Conservation (phyloP, 257 asterid species). For the Solanum commersonii region DNA sequence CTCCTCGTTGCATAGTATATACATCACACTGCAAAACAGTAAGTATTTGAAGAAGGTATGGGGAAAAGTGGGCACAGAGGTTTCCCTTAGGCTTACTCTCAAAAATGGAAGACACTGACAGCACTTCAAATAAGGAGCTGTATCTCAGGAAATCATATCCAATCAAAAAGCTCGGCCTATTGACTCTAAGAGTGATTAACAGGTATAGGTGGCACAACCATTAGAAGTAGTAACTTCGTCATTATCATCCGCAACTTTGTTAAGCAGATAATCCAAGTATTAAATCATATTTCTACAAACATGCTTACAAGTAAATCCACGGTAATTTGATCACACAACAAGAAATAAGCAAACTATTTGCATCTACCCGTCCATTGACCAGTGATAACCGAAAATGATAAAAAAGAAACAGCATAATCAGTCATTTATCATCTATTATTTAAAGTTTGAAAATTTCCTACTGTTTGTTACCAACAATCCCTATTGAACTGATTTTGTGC, state of each 20-base stretch:
- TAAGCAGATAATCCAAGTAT: neutral
- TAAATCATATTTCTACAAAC: neutral
- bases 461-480: neutral
- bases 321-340: neutral
- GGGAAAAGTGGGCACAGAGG: neutral
- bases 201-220: neutral
- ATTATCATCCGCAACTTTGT: neutral
- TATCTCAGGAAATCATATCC: neutral
- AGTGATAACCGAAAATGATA: neutral
- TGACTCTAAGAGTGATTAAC: neutral
- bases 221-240: neutral
- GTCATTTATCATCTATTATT: neutral
- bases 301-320: neutral
- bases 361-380: neutral
- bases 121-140: neutral
- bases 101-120: neutral
- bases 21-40: slow-evolving; percentile 66
- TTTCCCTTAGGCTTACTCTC: neutral
- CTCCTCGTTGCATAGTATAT: slow-evolving; percentile 89
- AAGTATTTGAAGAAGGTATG: neutral
- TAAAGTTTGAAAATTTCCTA: neutral
- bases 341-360: neutral
- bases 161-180: neutral
- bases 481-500: neutral
- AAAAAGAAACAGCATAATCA: neutral